Percentiles rank a stretch among this genome's conserved stretches.
phyloP scores from a whole-genome alignment of 2,329 filamentous ascomycete species.

The Paecilomyces dactylethromorphus region DNA sequence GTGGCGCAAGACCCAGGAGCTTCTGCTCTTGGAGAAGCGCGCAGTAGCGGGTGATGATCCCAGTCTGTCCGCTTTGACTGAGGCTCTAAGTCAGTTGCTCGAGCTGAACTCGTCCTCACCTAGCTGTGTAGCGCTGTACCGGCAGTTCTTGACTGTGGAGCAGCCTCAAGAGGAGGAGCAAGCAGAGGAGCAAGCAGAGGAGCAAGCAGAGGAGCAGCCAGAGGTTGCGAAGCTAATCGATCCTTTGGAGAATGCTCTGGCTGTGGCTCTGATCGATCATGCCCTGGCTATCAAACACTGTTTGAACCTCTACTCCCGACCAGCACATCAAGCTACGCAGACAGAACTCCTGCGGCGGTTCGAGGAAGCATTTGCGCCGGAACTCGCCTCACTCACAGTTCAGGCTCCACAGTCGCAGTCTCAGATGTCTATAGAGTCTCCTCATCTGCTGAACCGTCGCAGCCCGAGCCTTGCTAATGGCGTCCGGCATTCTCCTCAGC shows the following conservation, averaged over 20 bases:
- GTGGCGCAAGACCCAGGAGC: conserved; percentile 81
- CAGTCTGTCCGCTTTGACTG: conserved; percentile 61
- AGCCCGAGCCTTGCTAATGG: conserved; percentile 21
- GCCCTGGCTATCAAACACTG: conserved; percentile 81
- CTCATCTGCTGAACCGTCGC: conserved; percentile 38
- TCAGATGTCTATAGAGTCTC: conserved; percentile 23
- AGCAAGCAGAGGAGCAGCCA: conserved; percentile 41
- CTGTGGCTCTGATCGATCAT: conserved; percentile 81
- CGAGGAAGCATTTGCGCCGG: conserved; percentile 48
- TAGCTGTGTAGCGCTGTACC: conserved; percentile 73
- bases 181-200: conserved; percentile 41
- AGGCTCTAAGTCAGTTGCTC: conserved; percentile 70
- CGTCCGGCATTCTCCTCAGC: conserved; percentile 13
- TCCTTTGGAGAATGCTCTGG: conserved; percentile 68
- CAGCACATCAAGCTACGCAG: conserved; percentile 46
- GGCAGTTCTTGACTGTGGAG: conserved; percentile 59
- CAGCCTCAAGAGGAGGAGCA: conserved; percentile 38
- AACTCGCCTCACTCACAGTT: conserved; percentile 55
- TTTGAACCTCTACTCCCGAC: conserved; percentile 58
- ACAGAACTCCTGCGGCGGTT: conserved; percentile 32
- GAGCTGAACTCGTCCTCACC: conserved; percentile 67
- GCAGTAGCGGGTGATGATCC: conserved; percentile 67
- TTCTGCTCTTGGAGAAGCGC: conserved; percentile 68
- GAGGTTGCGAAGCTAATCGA: conserved; percentile 44
- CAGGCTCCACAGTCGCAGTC: conserved; percentile 43